Evolutionary conservation across 2,329 filamentous ascomycete species (phyloP), one percentile per base, ranked within the genome.

Genomic region (Didymella lethalis): DNA sequence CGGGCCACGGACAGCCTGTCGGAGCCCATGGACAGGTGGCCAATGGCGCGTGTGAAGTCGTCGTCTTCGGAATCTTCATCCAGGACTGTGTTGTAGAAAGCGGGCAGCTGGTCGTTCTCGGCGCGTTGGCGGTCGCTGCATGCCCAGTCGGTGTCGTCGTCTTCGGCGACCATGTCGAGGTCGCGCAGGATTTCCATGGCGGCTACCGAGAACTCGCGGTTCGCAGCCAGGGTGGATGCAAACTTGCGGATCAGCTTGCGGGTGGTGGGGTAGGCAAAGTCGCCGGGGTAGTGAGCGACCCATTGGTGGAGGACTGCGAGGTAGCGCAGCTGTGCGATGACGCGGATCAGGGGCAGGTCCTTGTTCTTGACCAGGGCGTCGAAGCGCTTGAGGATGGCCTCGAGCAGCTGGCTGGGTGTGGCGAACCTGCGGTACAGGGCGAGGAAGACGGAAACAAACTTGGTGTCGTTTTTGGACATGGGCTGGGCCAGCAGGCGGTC

Each of bases 371-470:
- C 87, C 25, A 90, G 81, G 16, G 81, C 83, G 64, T 96, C 90
- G 60, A 97, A 87, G 38, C 90, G 88, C 57, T 88, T 84, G 40
- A 96, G 82, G 44, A 98, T 90, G 7, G 91, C 88, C 40, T 88
- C 85, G 51, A 98, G 87, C 4, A 99, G 83, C 64, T 90, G 85
- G 10, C 86, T 85, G 0, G 95, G 95, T 2, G 93, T 87, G 4
- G 92, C 90, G 74, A 99, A 98, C 75, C 95, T 96, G 62, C 95
- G 90, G 78, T 98, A 98, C 14, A 98, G 82, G 64, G 94, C 97
- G 29, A 98, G 83, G 70, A 98, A 98, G 18, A 96, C 88, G 44
- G 93, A 88, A 1, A 87, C 86, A 72, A 97, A 99, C 76, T 97
- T 97, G 57, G 86, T 85, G 73, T 98, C 95, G n/a, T 89, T 85